Evolutionary conservation across 192 early-diverging fungal species (phyloP), one percentile per base, ranked within the genome.

Genomic region (Paraglomus brasilianum): DNA sequence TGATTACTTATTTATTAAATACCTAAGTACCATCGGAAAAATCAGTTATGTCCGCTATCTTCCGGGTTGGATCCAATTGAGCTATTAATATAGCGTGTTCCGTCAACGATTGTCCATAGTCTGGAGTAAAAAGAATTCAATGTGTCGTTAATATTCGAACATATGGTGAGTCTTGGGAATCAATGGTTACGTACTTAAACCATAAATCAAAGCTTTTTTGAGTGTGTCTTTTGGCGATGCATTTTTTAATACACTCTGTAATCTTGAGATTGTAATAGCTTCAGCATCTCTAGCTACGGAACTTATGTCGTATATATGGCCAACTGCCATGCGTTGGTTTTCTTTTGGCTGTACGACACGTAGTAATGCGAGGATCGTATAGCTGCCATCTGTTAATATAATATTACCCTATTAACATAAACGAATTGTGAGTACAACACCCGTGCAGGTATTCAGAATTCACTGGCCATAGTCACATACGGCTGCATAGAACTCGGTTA

Each of bases 311-410:
- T 96, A 97, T 14, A 78, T 84, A 74, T 93, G 85, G 8, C 93
- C 95, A 8, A 98, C 94, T 1, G 88, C 91, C 83, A 94, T 92
- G 43, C 81, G 74, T 30, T 86, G 80, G 9, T 82, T 88, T 39
- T 89, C 88, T 24, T 88, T 90, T 9, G 92, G 80, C 64, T 92
- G 88, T 11, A 99, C 97, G 1, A 91, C 85, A 22, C 97, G 92
- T 60, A 97, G 72, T 43, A 97, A 77, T 1, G 93, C 79, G 59
- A 99, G 65, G 41, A 96, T 98, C 15, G 75, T 80, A 72, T 91
- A 95, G 56, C 92, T 86, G 43, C 88, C 81, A 82, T 96, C 92
- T 7, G 96, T 96, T 70, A 99, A 78, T 58, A 99, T 95, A 51
- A 99, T 85, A 83, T 99, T 99, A 2, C 97, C 97, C 89, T 89